These are phyloP conservation scores for Brassica carinata DNA, from an alignment of 345 rosid genomes.

Conservation along the genomic window DNA sequence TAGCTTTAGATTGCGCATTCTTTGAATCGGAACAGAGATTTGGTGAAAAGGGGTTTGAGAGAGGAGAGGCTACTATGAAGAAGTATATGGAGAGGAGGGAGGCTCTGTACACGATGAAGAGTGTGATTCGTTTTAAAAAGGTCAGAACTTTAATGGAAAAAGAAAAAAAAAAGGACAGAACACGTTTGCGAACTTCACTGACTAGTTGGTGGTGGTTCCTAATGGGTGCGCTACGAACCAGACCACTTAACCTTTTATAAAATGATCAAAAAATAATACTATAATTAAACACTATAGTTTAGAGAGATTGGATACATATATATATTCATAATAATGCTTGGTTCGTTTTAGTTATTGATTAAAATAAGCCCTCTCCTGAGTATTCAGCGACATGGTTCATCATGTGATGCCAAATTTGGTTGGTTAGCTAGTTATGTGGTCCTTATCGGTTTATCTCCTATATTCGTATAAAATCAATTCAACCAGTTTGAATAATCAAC, in stretches of 20 bases:
- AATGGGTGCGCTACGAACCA: slow-evolving; percentile 29
- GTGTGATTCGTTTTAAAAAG: neutral
- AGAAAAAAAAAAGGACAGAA: neutral
- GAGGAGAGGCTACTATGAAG: neutral
- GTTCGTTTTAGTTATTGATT: slow-evolving; percentile 1
- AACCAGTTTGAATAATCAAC: slow-evolving; percentile 1
- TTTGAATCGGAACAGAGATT: neutral
- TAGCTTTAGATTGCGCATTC: slow-evolving; percentile 60
- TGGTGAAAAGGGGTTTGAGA: neutral
- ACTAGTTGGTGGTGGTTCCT: slow-evolving; percentile 19
- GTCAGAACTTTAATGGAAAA: slow-evolving; percentile 32
- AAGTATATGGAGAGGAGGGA: neutral
- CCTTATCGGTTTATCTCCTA: slow-evolving; percentile 15
- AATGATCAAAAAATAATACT: neutral
- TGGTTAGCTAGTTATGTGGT: slow-evolving; percentile 20
- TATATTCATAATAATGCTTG: neutral
- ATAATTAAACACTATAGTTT: neutral
- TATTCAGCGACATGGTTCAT: slow-evolving; percentile 13
- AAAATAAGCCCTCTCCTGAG: neutral
- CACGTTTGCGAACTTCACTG: slow-evolving; percentile 6
- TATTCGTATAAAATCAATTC: neutral
- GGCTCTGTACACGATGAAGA: slow-evolving; percentile 20
- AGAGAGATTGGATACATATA: neutral
- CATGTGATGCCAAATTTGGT: slow-evolving; percentile 30
- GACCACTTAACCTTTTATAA: neutral